Evolutionary conservation across 306 rosid genomes (phyloP).

Genomic region (Astragalus membranaceus): DNA sequence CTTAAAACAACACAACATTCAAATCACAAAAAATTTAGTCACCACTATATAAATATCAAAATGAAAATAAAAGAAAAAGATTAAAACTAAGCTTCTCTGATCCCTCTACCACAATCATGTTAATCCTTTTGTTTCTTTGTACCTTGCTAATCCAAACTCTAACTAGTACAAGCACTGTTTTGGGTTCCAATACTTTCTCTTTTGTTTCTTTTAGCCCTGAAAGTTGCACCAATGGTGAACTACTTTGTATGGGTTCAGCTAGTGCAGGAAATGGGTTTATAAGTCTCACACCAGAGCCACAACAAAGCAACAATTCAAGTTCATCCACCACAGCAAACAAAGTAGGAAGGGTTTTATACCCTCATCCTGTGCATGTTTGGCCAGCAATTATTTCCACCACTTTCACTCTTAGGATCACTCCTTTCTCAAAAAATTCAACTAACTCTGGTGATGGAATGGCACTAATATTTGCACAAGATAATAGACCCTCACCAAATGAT

Average conservation of each 20-base stretch:
- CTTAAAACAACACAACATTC: constrained; percentile 22
- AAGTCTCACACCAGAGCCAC: constrained; percentile 47
- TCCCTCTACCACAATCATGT: constrained; percentile 15
- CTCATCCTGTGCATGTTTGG: constrained; percentile 39
- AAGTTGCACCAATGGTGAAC: constrained; percentile 38
- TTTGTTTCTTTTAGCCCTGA: constrained; percentile 40
- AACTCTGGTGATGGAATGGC: constrained; percentile 53
- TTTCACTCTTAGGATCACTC: constrained; percentile 43
- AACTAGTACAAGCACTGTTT: constrained; percentile 11
- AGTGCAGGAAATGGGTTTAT: constrained; percentile 32
- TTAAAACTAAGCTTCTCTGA: neutral
- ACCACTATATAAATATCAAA: constrained; percentile 1
- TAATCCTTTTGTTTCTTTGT: constrained; percentile 13
- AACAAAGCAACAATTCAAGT: constrained; percentile 13
- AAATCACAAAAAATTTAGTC: neutral
- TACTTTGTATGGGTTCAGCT: constrained; percentile 55
- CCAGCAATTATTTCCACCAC: constrained; percentile 48
- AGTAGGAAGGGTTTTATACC: constrained; percentile 46
- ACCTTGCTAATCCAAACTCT: constrained; percentile 18
- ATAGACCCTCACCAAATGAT: constrained; percentile 38
- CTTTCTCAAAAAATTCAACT: constrained; percentile 30
- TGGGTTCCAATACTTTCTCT: constrained; percentile 26
- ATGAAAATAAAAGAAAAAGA: neutral
- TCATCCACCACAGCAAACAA: constrained; percentile 6
- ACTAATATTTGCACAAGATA: constrained; percentile 42